Evolutionary conservation across 768 basidiomycete species (phyloP), one percentile per base, ranked within the genome.

Genomic region (Suillus americanus): DNA sequence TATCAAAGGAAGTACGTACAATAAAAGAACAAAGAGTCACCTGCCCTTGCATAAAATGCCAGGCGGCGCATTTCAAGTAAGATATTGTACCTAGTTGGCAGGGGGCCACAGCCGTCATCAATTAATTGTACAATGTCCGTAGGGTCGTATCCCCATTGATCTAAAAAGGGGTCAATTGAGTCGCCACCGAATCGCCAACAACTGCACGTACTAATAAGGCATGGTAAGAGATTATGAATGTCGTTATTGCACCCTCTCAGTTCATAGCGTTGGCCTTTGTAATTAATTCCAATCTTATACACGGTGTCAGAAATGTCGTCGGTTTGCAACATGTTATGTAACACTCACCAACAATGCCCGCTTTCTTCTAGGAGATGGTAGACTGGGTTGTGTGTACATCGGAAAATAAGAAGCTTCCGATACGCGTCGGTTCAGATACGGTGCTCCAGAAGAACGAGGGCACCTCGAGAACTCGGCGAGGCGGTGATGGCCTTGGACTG

Each of bases 231-330:
- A 59, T 59, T 18, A 40, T 14, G 38, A 2, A 59, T 59, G 25
- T 59, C 56, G 2, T 59, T 59, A 28, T 59, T 40, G 38, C 56
- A 59, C 12, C 56, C 56, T 41, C 16, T 40, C 3, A 59, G n/a
- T 41, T 59, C 56, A 40, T 7, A 25, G 18, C 9, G 56, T 41
- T 59, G 56, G 2, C 56, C 56, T 59, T 20, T 40, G 10, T 59
- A 59, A 41, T 59, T 59, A 4, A 59, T 59, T 28, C 56, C 56
- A 18, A 59, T 59, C 56, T 59, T 28, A 28, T 28, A 28, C 37
- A 38, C 38, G 12, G 38, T 40, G 28, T 59, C 10, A 41, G n/a
- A 59, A 7, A 20, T 57, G 16, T 37, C 55, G 6, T 18, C 6
- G 5, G 13, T 18, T 59, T 41, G 3, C 25, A 41, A 40, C 3